These are phyloP conservation scores for Olyra latifolia DNA, from an alignment of 176 grass and related monocot genomes.

Conservation along the genomic window DNA sequence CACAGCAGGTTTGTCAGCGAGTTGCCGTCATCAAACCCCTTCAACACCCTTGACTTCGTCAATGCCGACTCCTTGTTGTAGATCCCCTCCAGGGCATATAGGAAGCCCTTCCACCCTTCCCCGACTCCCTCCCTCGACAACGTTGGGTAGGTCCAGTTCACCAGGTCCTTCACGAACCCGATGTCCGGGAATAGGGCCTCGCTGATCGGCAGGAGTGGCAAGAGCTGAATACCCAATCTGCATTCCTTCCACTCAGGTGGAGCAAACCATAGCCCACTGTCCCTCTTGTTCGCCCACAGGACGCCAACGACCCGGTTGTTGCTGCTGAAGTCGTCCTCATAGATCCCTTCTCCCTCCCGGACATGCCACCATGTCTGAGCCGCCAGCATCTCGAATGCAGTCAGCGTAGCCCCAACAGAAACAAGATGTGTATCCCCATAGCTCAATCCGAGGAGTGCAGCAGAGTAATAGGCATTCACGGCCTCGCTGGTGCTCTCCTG, in stretches of 20 bases:
- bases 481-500: conserved; percentile 96
- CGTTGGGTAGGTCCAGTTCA: conserved; percentile 68
- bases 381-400: conserved; percentile 65
- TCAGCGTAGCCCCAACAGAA: conserved; percentile 60
- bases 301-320: conserved; percentile 65
- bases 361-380: conserved; percentile 97
- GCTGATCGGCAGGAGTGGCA: conserved; percentile 69
- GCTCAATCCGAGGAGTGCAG: conserved; percentile 75
- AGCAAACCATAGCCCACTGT: conserved; percentile 93
- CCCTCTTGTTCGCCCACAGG: conserved; percentile 93
- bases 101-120: conserved; percentile 95
- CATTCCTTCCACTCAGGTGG: conserved; percentile 79
- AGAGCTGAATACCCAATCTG: conserved; percentile 78
- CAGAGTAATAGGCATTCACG: conserved; percentile 80
- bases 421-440: conserved; percentile 77
- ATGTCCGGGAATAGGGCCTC: conserved; percentile 71
- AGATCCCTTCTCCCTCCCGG: conserved; percentile 48
- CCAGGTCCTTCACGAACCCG: conserved; percentile 65
- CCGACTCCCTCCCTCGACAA: conserved; percentile 69
- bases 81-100: conserved; percentile 82
- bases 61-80: conserved; percentile 64
- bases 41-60: conserved; percentile 53
- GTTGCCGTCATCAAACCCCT: conserved; percentile 70
- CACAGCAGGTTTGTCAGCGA: conserved; percentile 83
- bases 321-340: conserved; percentile 76